Evolutionary conservation across 805 yeast species (phyloP).

Genomic region (Jamesozyma spencerorum): DNA sequence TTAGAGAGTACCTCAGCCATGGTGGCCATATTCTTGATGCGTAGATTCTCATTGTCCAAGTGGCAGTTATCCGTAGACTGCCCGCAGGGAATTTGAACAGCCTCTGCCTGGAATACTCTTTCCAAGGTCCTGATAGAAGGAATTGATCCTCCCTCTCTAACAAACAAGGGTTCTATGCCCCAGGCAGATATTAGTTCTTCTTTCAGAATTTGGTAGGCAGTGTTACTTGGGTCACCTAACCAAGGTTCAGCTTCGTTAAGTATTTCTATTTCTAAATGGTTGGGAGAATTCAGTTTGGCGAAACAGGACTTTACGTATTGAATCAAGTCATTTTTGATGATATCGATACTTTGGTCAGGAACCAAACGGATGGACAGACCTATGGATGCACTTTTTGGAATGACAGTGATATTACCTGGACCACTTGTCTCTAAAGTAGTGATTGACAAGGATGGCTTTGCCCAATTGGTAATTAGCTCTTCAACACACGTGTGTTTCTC

Average conservation of each 20-base stretch:
- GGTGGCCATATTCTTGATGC: slow-evolving; percentile 70
- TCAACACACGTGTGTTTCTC: slow-evolving; percentile 30
- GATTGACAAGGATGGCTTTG: slow-evolving; percentile 79
- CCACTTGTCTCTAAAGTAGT: slow-evolving; percentile 84
- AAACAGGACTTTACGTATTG: slow-evolving; percentile 43
- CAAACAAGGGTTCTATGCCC: slow-evolving; percentile 72
- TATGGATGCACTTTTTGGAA: slow-evolving; percentile 73
- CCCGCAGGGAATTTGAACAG: slow-evolving; percentile 94
- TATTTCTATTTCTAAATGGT: slow-evolving; percentile 50
- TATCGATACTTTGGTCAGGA: slow-evolving; percentile 69
- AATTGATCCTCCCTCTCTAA: slow-evolving; percentile 95
- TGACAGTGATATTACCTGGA: slow-evolving; percentile 81
- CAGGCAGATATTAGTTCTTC: slow-evolving; percentile 60
- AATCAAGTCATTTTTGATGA: slow-evolving; percentile 44
- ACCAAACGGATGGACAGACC: slow-evolving; percentile 77
- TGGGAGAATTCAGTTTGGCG: slow-evolving; percentile 43
- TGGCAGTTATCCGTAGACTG: slow-evolving; percentile 94
- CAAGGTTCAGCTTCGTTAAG: slow-evolving; percentile 91
- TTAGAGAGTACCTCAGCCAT: slow-evolving; percentile 55
- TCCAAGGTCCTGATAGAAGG: slow-evolving; percentile 84
- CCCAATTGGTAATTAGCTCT: slow-evolving; percentile 73
- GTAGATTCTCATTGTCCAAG: slow-evolving; percentile 72
- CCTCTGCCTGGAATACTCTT: slow-evolving; percentile 72
- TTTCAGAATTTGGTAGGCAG: slow-evolving; percentile 58
- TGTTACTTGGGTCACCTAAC: slow-evolving; percentile 79